A percentile compares a stretch with the other conserved stretches of the same genome.
Conservation (phyloP, 352 stramenopile genomes). For the Phytopythium kandeliae region DNA sequence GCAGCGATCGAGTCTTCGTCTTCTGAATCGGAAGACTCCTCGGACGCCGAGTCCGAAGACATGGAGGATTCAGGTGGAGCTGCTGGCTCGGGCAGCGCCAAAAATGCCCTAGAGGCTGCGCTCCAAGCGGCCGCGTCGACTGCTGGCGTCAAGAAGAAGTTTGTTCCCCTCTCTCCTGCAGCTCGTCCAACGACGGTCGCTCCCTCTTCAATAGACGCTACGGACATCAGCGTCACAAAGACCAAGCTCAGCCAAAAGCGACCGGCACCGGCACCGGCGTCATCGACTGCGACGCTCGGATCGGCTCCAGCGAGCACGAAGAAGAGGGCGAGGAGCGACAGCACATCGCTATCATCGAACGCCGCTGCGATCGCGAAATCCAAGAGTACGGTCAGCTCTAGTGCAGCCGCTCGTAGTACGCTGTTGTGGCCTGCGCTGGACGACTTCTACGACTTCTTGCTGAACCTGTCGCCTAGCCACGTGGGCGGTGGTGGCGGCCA, state of each 20-base stretch:
- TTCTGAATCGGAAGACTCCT: conserved; percentile 11
- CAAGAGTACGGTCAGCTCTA: neutral
- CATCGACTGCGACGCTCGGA: neutral
- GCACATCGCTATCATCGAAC: neutral
- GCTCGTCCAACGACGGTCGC: neutral
- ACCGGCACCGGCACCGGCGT: neutral
- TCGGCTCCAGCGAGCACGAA: conserved; percentile 1
- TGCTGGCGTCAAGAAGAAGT: conserved; percentile 4
- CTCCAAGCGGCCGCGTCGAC: conserved; percentile 27
- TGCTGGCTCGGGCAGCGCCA: conserved; percentile 3
- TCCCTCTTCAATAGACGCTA: conserved; percentile 1
- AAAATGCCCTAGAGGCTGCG: conserved; percentile 55
- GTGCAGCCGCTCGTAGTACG: conserved; percentile 23
- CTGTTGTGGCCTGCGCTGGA: conserved; percentile 69
- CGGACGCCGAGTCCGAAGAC: conserved; percentile 23
- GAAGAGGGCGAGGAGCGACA: conserved; percentile 8
- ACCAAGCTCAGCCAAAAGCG: neutral
- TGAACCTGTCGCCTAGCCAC: conserved; percentile 50
- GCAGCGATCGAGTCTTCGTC: conserved; percentile 15
- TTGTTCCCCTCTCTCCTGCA: neutral
- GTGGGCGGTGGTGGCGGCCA: conserved; percentile 27
- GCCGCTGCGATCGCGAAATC: neutral
- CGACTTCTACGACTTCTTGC: conserved; percentile 70
- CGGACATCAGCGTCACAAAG: conserved; percentile 10
- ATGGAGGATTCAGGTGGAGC: conserved; percentile 9